Percentiles rank a stretch among this genome's conserved stretches.
These are phyloP conservation scores for Panicum hallii DNA, from an alignment of 202 grass and related monocot genomes.

Conservation along the genomic window DNA sequence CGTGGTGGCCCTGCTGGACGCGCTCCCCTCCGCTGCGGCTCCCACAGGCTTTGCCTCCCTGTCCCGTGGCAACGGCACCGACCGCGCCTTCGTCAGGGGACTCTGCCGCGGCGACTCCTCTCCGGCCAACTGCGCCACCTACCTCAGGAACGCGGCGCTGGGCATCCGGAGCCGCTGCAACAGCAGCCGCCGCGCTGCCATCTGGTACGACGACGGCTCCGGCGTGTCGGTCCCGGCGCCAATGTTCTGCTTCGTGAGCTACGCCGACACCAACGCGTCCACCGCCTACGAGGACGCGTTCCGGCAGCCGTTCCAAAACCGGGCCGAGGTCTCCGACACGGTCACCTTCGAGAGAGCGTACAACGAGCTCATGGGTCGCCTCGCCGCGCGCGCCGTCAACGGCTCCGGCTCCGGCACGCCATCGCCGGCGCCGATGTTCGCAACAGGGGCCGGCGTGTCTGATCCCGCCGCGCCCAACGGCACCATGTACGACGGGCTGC, in stretches of 20 bases:
- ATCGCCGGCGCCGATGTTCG: conserved; percentile 37
- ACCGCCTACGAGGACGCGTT: background rate
- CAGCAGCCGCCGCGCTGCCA: conserved; percentile 31
- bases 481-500: conserved; percentile 54
- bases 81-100: conserved; percentile 13
- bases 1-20: conserved; percentile 31
- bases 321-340: background rate
- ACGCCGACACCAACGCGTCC: conserved; percentile 27
- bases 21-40: conserved; percentile 9
- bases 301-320: background rate
- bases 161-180: background rate
- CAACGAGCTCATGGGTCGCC: conserved; percentile 30
- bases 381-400: background rate
- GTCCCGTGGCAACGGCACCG: background rate
- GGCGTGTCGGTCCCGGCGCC: background rate
- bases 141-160: background rate
- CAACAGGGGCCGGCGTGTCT: conserved; percentile 31
- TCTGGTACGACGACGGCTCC: conserved; percentile 35
- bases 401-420: background rate
- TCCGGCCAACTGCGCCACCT: conserved; percentile 17
- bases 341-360: conserved; percentile 14
- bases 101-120: conserved; percentile 36
- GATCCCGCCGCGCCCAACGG: background rate
- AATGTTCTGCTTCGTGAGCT: conserved; percentile 33
- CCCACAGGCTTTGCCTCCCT: conserved; percentile 36